Base-by-base conservation (phyloP, 129 eudicot species). In the Flaveria brownii region DNA sequence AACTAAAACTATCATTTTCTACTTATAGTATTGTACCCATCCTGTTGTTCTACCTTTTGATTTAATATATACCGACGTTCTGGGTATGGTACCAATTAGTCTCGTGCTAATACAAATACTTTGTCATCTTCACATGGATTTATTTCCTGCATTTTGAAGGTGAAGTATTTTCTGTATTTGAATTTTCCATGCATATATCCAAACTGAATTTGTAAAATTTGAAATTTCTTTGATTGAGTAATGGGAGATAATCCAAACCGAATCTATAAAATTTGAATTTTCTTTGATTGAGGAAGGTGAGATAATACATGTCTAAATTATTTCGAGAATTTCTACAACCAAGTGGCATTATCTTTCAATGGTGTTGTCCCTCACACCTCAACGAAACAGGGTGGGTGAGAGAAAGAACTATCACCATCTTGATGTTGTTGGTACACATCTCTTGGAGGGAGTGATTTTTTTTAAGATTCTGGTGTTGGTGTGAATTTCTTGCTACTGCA, bases 111-210 rank as follows among this genome's bases (percentile, higher is more conserved):
- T 60, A 70, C 28, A 70, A 78, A 13, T 78, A 78, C 63, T 80
- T 64, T 33, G 83, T 72, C 7, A 52, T 69, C 0, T 52, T 23
- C 25, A 80, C 84, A 18, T 79, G 83, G 78, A 18, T 72, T 18
- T 73, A 80, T 45, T 67, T 73, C 10, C 62, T 80, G 0, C 51
- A 15, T 15, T 52, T 61, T 6, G 74, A 72, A 65, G 25, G 7
- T n/a, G 75, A 80, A 15, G 74, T 73, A 11, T 55, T 73, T 45
- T 20, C 5, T 0, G 23, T 54, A 6, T 52, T 65, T 10, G 16
- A 78, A 6, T 42, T 2, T 42, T 42, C 47, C 47, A 42, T 42
- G 47, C 47, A 42, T 42, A 42, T 42, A 42, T 42, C 47, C 47
- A 42, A 42, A 6, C 47, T 4, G 4, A 28, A 28, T 1, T 1